Evolutionary conservation across 176 grass and related monocot species (phyloP).

Genomic region (Sorghum bicolor): DNA sequence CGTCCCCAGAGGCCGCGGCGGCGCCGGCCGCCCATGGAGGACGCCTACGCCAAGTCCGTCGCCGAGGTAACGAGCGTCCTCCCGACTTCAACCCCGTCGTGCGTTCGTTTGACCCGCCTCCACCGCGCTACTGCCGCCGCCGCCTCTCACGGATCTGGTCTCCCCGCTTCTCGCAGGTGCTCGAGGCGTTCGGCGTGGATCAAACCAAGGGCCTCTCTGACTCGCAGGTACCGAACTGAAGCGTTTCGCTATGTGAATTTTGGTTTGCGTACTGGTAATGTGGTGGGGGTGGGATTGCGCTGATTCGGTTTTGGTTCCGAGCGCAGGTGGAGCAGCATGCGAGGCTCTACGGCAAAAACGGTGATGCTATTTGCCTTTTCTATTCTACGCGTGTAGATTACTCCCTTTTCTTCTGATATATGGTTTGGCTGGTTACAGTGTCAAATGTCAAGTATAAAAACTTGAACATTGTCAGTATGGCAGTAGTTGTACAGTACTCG

Average conservation of each 20-base stretch:
- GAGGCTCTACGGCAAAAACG: conserved; percentile 74
- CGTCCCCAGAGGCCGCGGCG: conserved; percentile 17
- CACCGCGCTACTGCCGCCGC: not conserved
- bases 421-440: not conserved
- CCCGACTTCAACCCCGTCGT: not conserved
- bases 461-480: not conserved
- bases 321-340: conserved; percentile 71
- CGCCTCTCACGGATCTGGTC: conserved; percentile 48
- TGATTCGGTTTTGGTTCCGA: conserved; percentile 40
- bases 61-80: conserved; percentile 57
- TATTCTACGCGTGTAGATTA: not conserved
- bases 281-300: not conserved
- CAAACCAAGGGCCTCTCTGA: conserved; percentile 83
- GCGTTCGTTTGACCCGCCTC: not conserved
- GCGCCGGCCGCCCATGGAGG: conserved; percentile 58
- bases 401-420: not conserved
- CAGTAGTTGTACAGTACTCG: not conserved
- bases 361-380: conserved; percentile 22
- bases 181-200: conserved; percentile 85
- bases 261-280: not conserved
- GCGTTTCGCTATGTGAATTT: not conserved
- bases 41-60: conserved; percentile 87
- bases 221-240: conserved; percentile 56
- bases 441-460: not conserved
- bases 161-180: conserved; percentile 54